phyloP scores from a whole-genome alignment of 1,284 basidiomycete species.

The Heterobasidion parviporum region DNA sequence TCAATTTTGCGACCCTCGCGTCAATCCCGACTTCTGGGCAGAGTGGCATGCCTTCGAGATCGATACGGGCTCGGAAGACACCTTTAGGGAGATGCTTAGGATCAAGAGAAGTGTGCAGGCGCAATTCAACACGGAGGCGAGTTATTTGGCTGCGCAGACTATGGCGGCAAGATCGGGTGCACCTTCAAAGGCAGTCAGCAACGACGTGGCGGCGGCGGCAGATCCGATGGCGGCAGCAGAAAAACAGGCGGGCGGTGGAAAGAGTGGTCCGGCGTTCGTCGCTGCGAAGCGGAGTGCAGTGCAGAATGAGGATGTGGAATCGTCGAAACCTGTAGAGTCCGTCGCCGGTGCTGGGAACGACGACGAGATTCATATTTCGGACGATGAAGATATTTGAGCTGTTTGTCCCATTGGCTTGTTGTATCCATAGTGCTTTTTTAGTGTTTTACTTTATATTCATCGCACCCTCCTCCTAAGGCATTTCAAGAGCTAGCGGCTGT shows the following conservation, averaged over 20 bases:
- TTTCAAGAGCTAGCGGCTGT: conserved; percentile 18
- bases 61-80: conserved; percentile 96
- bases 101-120: conserved; percentile 98
- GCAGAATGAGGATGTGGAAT: conserved; percentile 16
- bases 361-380: conserved; percentile 80
- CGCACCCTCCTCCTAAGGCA: neutral
- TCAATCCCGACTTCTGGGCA: conserved; percentile 86
- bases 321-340: conserved; percentile 5
- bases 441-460: conserved; percentile 1
- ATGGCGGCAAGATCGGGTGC: conserved; percentile 58
- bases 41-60: conserved; percentile 98
- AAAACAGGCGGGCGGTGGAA: conserved; percentile 23
- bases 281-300: conserved; percentile 22
- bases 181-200: no score
- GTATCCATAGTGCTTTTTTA: conserved; percentile 2
- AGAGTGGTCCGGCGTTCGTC: conserved; percentile 27
- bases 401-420: conserved; percentile 7
- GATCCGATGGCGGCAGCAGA: conserved; percentile 70
- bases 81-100: conserved; percentile 97
- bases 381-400: conserved; percentile 56
- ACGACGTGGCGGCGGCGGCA: conserved; percentile 15
- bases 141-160: conserved; percentile 81
- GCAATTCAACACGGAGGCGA: conserved; percentile 95
- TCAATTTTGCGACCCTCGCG: conserved; percentile 96
- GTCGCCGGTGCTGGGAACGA: conserved; percentile 39